Percentiles rank a stretch among this genome's conserved stretches.
These are phyloP conservation scores for Eucalyptus pumila DNA, from an alignment of 345 rosid species.

Conservation along the genomic window DNA sequence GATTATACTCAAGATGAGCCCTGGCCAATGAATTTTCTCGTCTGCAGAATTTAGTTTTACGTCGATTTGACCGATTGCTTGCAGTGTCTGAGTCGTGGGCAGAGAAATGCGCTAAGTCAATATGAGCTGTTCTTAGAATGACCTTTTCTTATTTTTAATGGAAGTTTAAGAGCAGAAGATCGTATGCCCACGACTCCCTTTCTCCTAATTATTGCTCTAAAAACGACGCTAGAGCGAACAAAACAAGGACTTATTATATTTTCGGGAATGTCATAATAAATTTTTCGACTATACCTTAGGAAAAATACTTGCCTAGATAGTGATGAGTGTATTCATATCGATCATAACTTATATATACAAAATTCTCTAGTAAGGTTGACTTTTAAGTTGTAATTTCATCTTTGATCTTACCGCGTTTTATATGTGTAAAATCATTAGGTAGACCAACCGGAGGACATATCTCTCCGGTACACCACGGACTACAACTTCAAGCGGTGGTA, in stretches of 20 bases:
- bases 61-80: background rate
- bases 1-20: background rate
- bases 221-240: background rate
- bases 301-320: background rate
- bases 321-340: background rate
- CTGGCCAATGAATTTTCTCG: background rate
- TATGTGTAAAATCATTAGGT: conserved; percentile 8
- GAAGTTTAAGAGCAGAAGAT: background rate
- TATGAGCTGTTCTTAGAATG: background rate
- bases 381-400: background rate
- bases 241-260: background rate
- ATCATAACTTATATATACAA: background rate
- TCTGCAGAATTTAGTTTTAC: background rate
- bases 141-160: background rate
- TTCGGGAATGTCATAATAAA: background rate
- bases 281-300: background rate
- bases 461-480: background rate
- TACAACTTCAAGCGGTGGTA: background rate
- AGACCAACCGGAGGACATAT: conserved; percentile 7
- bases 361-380: background rate
- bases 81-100: background rate
- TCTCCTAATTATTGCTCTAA: background rate
- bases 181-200: background rate
- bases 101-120: background rate
- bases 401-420: background rate